Evolutionary conservation across 148 eudicot genomes (phyloP).

Genomic region (Mesembryanthemum crystallinum): DNA sequence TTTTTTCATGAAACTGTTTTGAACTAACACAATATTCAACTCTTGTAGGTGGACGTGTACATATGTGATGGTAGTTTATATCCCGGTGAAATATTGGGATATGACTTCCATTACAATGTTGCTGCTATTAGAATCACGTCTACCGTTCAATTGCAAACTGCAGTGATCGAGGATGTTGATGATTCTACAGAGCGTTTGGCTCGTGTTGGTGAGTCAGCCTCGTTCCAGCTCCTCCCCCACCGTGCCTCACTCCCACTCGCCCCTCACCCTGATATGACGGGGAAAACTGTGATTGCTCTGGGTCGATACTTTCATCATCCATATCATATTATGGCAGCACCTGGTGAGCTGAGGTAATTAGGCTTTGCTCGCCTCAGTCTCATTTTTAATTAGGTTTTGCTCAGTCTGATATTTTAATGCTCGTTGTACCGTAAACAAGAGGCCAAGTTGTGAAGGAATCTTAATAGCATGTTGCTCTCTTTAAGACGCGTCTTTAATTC

Average conservation of each 20-base stretch:
- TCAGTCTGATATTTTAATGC: too few species aligned
- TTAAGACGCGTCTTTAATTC: too few species aligned
- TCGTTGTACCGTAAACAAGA: too few species aligned
- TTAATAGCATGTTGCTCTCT: too few species aligned
- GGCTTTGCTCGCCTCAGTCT: too few species aligned
- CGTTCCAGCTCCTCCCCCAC: conserved; percentile 5
- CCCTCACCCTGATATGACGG: too few species aligned
- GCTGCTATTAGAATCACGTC: conserved; percentile 14
- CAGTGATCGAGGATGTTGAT: conserved; percentile 12
- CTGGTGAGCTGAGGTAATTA: conserved; percentile 9
- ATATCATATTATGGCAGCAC: conserved; percentile 23
- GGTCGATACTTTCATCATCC: conserved; percentile 20
- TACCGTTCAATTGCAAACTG: neutral
- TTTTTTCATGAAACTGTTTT: neutral
- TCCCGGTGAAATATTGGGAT: conserved; percentile 13
- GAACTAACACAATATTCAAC: neutral
- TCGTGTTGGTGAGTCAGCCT: neutral
- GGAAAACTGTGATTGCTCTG: conserved; percentile 11
- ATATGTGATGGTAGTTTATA: conserved; percentile 3
- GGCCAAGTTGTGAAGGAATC: too few species aligned
- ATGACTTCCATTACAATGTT: conserved; percentile 23
- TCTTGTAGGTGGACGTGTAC: conserved; percentile 14
- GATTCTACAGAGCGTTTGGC: neutral
- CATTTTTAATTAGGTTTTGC: too few species aligned
- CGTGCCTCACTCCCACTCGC: too few species aligned